Conservation (phyloP, 352 stramenopile genomes). For the Albugo laibachii region DNA sequence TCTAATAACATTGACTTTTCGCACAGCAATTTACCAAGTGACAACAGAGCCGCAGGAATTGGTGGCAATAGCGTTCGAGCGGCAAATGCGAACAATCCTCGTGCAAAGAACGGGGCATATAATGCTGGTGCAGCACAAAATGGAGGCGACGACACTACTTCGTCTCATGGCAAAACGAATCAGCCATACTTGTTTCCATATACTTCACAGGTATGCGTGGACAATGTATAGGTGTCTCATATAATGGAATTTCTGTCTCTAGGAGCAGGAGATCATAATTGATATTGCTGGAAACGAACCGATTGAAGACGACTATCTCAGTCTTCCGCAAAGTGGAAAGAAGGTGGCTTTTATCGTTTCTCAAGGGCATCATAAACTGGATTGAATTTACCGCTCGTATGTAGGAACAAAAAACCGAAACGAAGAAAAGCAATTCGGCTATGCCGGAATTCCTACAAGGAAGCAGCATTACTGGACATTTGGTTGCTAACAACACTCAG, state of each 20-base stretch:
- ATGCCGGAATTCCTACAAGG: conserved; percentile 64
- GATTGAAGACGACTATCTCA: conserved; percentile 60
- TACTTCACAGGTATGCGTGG: conserved; percentile 21
- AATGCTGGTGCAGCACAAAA: conserved; percentile 17
- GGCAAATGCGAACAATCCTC: conserved; percentile 11
- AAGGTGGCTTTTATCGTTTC: not conserved
- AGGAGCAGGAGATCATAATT: conserved; percentile 73
- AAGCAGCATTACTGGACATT: conserved; percentile 73
- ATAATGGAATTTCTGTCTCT: not conserved
- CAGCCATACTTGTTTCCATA: conserved; percentile 75
- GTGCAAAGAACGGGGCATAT: conserved; percentile 20
- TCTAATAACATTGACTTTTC: not conserved
- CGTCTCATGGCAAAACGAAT: conserved; percentile 33
- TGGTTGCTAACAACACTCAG: conserved; percentile 46
- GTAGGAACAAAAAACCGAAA: not conserved
- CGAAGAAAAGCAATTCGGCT: conserved; percentile 17
- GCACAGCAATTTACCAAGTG: conserved; percentile 55
- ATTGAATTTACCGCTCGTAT: no score
- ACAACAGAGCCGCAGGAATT: conserved; percentile 61
- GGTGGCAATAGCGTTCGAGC: conserved; percentile 41
- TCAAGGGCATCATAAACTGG: no score
- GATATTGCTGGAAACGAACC: conserved; percentile 64
- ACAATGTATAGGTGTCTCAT: not conserved
- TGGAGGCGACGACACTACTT: conserved; percentile 9
- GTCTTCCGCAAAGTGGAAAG: no score